These are phyloP conservation scores for Cryptococcus wingfieldii DNA, from an alignment of 1,284 basidiomycete species.

Conservation along the genomic window DNA sequence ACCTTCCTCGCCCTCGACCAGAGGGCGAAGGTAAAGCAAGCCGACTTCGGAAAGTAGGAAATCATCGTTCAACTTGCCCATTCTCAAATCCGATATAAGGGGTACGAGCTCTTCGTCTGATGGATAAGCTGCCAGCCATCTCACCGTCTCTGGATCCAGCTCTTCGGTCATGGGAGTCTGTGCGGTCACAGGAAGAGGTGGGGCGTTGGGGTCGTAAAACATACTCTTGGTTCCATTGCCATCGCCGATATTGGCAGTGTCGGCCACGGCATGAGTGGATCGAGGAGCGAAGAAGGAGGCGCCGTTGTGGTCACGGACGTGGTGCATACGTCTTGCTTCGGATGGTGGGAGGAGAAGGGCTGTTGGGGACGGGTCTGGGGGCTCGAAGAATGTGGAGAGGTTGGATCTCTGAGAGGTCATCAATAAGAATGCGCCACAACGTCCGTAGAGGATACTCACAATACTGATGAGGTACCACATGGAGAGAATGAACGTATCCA, in stretches of 20 bases:
- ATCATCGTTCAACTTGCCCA: slow-evolving; percentile 21
- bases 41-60: slow-evolving; percentile 35
- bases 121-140: slow-evolving; percentile 35
- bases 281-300: slow-evolving; percentile 22
- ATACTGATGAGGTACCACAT: slow-evolving; percentile 12
- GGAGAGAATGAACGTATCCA: slow-evolving; percentile 19
- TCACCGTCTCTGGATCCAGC: slow-evolving; percentile 30
- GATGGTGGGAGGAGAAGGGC: slow-evolving; percentile 24
- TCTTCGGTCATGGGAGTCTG: neutral
- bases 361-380: slow-evolving; percentile 23
- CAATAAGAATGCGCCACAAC: too few species aligned
- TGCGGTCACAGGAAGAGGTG: slow-evolving; percentile 2
- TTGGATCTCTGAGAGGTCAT: slow-evolving; percentile 1
- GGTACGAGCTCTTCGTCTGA: slow-evolving; percentile 26
- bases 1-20: slow-evolving; percentile 4
- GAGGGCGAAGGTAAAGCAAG: slow-evolving; percentile 31
- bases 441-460: slow-evolving; percentile 5
- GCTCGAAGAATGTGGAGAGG: slow-evolving; percentile 16
- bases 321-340: slow-evolving; percentile 14
- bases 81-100: slow-evolving; percentile 21
- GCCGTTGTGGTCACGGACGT: slow-evolving; percentile 14
- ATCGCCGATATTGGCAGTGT: neutral
- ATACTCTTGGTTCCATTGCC: neutral
- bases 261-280: neutral
- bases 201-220: slow-evolving; percentile 1